Evolutionary conservation across 225 moss, liverwort and hornwort species (phyloP).

Genomic region (Pleurozium schreberi): DNA sequence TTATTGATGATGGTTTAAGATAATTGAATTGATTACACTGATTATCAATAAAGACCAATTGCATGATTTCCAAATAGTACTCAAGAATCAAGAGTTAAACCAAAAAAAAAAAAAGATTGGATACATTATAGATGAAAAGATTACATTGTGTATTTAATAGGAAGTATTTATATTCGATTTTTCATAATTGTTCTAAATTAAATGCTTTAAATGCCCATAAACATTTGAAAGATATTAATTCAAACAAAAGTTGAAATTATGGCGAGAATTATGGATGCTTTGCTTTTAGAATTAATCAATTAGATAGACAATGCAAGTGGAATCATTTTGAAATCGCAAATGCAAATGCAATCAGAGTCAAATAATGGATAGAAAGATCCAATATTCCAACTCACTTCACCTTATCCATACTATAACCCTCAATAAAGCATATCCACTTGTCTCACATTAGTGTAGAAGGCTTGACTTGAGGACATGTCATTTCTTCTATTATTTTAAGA

Average conservation of each 20-base stretch:
- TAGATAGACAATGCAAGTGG: background rate
- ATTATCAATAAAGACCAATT: background rate
- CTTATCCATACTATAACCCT: background rate
- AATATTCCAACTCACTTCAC: background rate
- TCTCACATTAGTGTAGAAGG: background rate
- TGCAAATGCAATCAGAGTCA: background rate
- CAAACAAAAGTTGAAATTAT: background rate
- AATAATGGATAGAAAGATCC: background rate
- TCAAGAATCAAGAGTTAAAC: background rate
- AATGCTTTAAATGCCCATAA: background rate
- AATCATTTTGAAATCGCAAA: background rate
- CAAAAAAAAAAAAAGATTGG: background rate
- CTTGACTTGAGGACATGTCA: background rate
- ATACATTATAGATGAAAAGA: too few relatives aligned
- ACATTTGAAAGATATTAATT: background rate
- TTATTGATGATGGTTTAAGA: background rate
- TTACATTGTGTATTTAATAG: background rate
- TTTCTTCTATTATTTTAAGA: background rate
- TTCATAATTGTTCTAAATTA: background rate
- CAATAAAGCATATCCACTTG: background rate
- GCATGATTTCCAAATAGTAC: background rate
- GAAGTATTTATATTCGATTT: background rate
- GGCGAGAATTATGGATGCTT: background rate
- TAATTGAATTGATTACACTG: too few relatives aligned
- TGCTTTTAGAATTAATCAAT: background rate